Evolutionary conservation across 495 filamentous ascomycete species (phyloP).

Genomic region (Aspergillus heteromorphus): DNA sequence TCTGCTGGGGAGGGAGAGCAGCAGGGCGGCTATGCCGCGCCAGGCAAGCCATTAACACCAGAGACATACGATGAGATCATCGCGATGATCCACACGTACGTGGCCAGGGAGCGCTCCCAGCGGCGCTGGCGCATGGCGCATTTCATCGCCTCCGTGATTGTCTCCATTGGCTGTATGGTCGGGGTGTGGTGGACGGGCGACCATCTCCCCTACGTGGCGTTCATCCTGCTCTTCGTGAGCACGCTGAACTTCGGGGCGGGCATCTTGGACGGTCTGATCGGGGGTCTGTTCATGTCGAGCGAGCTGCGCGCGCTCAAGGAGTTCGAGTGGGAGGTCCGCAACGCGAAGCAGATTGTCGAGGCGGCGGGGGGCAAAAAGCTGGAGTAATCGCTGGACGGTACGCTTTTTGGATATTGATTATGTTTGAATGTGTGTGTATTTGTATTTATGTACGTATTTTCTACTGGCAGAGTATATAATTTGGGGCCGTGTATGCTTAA

Average conservation of each 20-base stretch:
- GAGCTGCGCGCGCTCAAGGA: constrained; percentile 84
- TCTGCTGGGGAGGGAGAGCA: neutral
- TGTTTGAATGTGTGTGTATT: no score
- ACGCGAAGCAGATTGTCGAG: constrained; percentile 46
- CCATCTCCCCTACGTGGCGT: constrained; percentile 63
- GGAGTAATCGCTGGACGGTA: constrained; percentile 12
- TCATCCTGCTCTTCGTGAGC: constrained; percentile 73
- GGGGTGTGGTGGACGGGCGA: constrained; percentile 80
- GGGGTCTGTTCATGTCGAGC: constrained; percentile 74
- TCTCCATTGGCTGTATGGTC: constrained; percentile 66
- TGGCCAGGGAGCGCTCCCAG: constrained; percentile 61
- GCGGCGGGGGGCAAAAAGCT: neutral
- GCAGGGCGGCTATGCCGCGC: constrained; percentile 15
- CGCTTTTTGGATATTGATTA: no score
- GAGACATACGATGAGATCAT: constrained; percentile 70
- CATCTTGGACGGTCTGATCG: constrained; percentile 76
- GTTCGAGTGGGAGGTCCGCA: constrained; percentile 89
- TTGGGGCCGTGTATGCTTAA: no score
- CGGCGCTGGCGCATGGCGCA: constrained; percentile 64
- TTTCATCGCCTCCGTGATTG: constrained; percentile 59
- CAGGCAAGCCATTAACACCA: constrained; percentile 37
- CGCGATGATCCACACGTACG: constrained; percentile 59
- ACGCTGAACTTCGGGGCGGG: constrained; percentile 71
- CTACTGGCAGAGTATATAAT: no score
- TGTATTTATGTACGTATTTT: no score